Base-by-base conservation (phyloP, 2,329 filamentous ascomycete genomes). In the Thelonectria rubi region DNA sequence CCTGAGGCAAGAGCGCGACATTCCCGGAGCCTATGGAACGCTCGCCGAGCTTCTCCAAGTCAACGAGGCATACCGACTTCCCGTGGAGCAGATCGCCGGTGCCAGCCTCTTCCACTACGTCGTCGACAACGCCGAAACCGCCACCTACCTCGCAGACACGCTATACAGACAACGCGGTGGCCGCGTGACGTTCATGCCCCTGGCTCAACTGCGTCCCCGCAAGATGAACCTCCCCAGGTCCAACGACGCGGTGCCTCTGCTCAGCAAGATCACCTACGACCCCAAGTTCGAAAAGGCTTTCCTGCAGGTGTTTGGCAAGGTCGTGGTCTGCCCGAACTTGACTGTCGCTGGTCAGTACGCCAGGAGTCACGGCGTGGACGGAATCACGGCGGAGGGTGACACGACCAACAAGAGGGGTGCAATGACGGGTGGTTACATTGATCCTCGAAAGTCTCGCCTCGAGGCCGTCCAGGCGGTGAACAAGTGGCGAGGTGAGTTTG, bases 71-170 rank as follows among this genome's bases (percentile, higher is more conserved):
- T 98, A 97, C 78, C 88, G 93, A 63, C 88, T 94, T 11, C 93
- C 95, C 2, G 91, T 96, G 10, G 95, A 99, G 78, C 93, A 97
- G 69, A 95, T 94, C 53, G 95, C 94, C 2, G 95, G 95, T 17
- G 90, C 89, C 65, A 97, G 93, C 74, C 83, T 99, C 9, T 99
- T 99, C 79, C 93, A 99, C 77, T 97, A 97, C 68, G 89, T 99
- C 11, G 94, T 98, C 45, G 94, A 99, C 75, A 94, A 91, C 51
- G 93, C 96, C 63, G 88, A 91, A 42, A 97, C 94, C 0, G 93
- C 94, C 1, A 93, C 92, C 1, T 87, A 88, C 68, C 86, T 97
- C 34, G 88, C 95, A 45, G 91, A 94, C 67, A 86, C 88, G 14
- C 82, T 99, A 26, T 91, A 93, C 74, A 89, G 88, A 66, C 88